phyloP scores from a whole-genome alignment of 257 asterid genomes.

The Ajuga chamaepitys region DNA sequence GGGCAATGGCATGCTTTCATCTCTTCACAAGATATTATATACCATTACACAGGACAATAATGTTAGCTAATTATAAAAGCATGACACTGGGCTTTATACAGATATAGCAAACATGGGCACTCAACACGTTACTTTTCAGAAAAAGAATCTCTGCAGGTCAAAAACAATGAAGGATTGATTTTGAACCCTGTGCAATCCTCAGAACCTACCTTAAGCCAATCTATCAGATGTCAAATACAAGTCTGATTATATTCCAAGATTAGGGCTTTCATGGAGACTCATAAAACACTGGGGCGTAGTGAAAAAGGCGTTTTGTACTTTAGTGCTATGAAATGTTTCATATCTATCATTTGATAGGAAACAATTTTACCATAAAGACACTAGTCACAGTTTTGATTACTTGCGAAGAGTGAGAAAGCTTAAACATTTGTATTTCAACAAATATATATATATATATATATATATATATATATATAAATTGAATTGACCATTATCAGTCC shows the following conservation, averaged over 20 bases:
- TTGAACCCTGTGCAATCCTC: neutral
- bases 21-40: neutral
- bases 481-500: neutral
- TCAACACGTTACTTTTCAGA: neutral
- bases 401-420: neutral
- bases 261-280: neutral
- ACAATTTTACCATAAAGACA: neutral
- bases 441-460: too few species aligned
- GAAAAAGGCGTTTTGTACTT: neutral
- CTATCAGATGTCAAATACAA: neutral
- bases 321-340: neutral
- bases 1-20: neutral
- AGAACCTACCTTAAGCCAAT: neutral
- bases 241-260: neutral
- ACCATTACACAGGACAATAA: neutral
- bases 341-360: neutral
- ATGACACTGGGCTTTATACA: neutral
- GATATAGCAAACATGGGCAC: neutral
- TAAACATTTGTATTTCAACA: neutral
- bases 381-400: neutral
- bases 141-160: neutral
- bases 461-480: too few species aligned
- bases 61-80: neutral
- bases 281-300: neutral
- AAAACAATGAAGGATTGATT: neutral